Evolutionary conservation across 1,284 basidiomycete genomes (phyloP).

Genomic region (Xerocomus amazonicus): DNA sequence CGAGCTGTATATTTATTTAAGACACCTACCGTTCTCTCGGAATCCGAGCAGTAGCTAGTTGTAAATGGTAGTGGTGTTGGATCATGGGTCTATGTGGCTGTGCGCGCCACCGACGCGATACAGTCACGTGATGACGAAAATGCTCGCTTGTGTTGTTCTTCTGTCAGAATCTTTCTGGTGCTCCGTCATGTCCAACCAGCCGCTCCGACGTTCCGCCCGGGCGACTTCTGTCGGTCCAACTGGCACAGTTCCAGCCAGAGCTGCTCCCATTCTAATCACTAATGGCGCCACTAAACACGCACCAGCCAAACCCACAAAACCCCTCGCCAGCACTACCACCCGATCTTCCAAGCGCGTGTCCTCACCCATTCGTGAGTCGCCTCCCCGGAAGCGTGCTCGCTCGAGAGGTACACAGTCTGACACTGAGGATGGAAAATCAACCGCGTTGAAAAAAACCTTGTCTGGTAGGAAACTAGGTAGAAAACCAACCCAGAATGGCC

Average conservation of each 20-base stretch:
- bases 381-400: slow-evolving; percentile 45
- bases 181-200: slow-evolving; percentile 28
- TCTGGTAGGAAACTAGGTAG: slow-evolving; percentile 32
- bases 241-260: slow-evolving; percentile 26
- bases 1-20: background rate
- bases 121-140: slow-evolving; percentile 20
- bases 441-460: slow-evolving; percentile 17
- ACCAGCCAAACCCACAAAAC: slow-evolving; percentile 37
- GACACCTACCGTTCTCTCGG: slow-evolving; percentile 9
- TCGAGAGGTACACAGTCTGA: slow-evolving; percentile 31
- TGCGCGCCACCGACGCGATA: slow-evolving; percentile 25
- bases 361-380: slow-evolving; percentile 29
- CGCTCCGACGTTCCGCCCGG: slow-evolving; percentile 50
- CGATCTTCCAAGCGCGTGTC: slow-evolving; percentile 40
- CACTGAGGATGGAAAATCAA: slow-evolving; percentile 24
- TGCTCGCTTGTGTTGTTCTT: background rate
- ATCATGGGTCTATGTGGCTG: slow-evolving; percentile 18
- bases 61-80: slow-evolving; percentile 2
- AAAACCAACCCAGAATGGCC: slow-evolving; percentile 36
- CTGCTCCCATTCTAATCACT: slow-evolving; percentile 26
- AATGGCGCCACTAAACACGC: slow-evolving; percentile 28
- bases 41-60: background rate
- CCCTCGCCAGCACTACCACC: slow-evolving; percentile 17
- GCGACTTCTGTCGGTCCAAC: slow-evolving; percentile 41
- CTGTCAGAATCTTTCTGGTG: background rate